Base-by-base conservation (phyloP, 1,139 yeast species). In the Saccharomyces hybrid region DNA sequence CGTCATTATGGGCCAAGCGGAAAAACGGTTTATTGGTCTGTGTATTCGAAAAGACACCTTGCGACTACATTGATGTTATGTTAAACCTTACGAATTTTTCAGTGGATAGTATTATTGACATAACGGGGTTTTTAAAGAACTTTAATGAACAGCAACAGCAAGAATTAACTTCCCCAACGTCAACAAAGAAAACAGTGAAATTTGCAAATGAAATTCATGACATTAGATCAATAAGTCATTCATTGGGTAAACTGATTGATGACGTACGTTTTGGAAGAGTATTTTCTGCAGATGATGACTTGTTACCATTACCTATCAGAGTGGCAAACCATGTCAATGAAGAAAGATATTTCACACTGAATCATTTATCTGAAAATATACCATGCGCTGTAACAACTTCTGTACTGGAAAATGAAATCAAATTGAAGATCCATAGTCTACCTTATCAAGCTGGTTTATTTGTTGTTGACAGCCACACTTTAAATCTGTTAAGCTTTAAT, bases 401-500 rank as follows among this genome's bases (percentile, higher is more conserved):
- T 50, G 65, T 83, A 41, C 81, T 82, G 56, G 74, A 75, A 14
- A 71, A 72, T 47, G 71, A 74, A 24, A 66, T 73, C 50, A 79
- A 65, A 53, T 65, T 86, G 53, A 84, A 85, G 59, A 78, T 86
- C 32, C 93, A 86, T 63, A 78, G 91, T 2, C 70, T 88, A 59
- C 97, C 96, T 0, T 88, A 88, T 67, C 86, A 88, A 64, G 95
- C 96, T 0, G 97, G 97, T 47, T 81, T 88, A 26, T 83, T 90
- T 64, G 84, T 89, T 11, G 74, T 90, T n/a, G 66, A 68, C 50
- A 64, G 70, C 5, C 63, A 60, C 29, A 58, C 62, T 16, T 59
- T 63, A 19, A 58, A 58, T 41, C 52, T 69, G 47, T 58, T 67
- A 2, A 67, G 71, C 50, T 88, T 88, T 66, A 91, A 91, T 69